Evolutionary conservation across 2,329 filamentous ascomycete genomes (phyloP), one percentile per base, ranked within the genome.

Genomic region (Phyllosticta capitalensis): DNA sequence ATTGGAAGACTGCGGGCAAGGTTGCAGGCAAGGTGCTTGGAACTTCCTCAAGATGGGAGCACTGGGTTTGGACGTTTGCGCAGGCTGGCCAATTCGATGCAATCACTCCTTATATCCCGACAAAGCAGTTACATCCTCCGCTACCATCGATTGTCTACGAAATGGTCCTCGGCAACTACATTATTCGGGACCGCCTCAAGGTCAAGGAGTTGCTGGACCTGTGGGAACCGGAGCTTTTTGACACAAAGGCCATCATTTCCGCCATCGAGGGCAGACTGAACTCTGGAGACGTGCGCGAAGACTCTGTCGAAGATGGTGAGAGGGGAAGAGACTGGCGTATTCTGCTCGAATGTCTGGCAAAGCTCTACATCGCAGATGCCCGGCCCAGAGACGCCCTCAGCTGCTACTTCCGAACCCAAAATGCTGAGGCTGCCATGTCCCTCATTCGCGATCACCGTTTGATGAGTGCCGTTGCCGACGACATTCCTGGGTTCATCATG

Each of bases 11-110:
- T 60, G 94, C 94, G 5, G 92, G 90, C 0, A 80, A 87, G 67
- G 80, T 95, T 3, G 92, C 91, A 61, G 89, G 87, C 14, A 90
- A 87, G 67, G 92, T 96, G 0, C 78, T 99, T 1, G 85, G 85
- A 51, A 90, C 87, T 1, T 84, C 90, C 0, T 80, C 87, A 54
- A 80, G 87, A 65, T 99, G 94, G 94, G 92, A 97, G 74, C 90
- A 95, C 67, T 97, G 92, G 91, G 88, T 95, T 5, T 95, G 89
- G 84, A 87, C 84, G 0, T 99, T 99, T 74, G 90, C 91, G 7
- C 87, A 90, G 49, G 88, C 89, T 2, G 83, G 89, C 64, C 90
- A 86, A 68, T 90, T 95, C 66, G 90, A 96, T 69, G 92, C 96
- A 66, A 96, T 99, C 62, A 88, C 89, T 5, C 82, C 88, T 38